A percentile compares a stretch with the other conserved stretches of the same genome.
Evolutionary conservation across 176 grass and related monocot species (phyloP).

Genomic region (Leersia perrieri): DNA sequence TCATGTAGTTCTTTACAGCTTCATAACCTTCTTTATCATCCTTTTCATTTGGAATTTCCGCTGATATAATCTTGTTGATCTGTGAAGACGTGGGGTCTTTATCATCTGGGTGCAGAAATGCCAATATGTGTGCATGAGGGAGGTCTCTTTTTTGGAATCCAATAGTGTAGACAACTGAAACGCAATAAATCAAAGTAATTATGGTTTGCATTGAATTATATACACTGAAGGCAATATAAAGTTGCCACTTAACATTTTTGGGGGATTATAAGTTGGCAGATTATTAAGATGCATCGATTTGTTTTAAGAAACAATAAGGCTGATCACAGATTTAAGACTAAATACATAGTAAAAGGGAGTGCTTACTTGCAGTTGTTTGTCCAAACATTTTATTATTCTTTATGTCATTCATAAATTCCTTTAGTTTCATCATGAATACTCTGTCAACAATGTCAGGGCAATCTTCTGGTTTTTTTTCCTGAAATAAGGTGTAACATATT

Average conservation of each 20-base stretch:
- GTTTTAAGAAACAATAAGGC: no score
- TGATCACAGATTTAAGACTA: no score
- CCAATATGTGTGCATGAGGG: constrained; percentile 22
- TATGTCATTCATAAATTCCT: no score
- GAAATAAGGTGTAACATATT: no score
- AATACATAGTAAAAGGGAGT: no score
- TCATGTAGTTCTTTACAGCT: constrained; percentile 32
- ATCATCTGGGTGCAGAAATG: constrained; percentile 5
- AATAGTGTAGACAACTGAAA: not conserved
- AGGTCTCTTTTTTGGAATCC: constrained; percentile 23
- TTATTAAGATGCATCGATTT: no score
- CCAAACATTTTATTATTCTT: no score
- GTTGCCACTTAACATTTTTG: no score
- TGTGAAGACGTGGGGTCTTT: not conserved
- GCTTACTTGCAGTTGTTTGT: no score
- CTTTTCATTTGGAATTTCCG: not conserved
- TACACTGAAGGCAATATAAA: not conserved
- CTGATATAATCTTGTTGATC: constrained; percentile 27
- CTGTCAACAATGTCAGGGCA: no score
- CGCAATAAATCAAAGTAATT: not conserved
- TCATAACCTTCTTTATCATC: not conserved
- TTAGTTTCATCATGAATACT: no score
- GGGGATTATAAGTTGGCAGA: not conserved
- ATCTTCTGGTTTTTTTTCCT: no score
- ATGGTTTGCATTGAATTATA: not conserved